A percentile compares a stretch with the other conserved stretches of the same genome.
Conservation (phyloP, 192 early-diverging fungal species). For the Coemansia sp. region DNA sequence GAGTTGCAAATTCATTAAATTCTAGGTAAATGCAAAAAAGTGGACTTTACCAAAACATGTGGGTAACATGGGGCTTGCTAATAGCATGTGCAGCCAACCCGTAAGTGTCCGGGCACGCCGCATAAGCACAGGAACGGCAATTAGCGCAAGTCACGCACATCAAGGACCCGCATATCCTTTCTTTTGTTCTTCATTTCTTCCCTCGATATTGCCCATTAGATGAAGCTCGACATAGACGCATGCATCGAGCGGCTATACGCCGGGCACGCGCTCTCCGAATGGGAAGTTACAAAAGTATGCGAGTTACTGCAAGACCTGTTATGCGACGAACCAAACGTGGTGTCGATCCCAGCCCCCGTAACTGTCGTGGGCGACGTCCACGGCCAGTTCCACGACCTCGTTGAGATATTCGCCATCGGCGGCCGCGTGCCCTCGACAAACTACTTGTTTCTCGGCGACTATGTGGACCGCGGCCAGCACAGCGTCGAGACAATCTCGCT, state of each 20-base stretch:
- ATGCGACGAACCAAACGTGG: constrained; percentile 81
- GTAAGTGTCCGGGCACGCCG: no score
- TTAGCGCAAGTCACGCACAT: no score
- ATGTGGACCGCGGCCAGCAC: constrained; percentile 98
- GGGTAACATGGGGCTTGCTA: no score
- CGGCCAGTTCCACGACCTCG: constrained; percentile 91
- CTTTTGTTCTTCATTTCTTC: background rate
- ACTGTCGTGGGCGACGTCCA: constrained; percentile 93
- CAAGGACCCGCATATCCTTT: no score
- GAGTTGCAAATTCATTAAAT: background rate
- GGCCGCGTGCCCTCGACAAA: constrained; percentile 96
- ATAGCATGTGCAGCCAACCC: no score
- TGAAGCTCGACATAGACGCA: constrained; percentile 76
- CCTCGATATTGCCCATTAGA: constrained; percentile 4
- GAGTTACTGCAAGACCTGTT: constrained; percentile 76
- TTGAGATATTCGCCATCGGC: constrained; percentile 95
- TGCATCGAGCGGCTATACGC: constrained; percentile 76
- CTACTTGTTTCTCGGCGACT: constrained; percentile 99
- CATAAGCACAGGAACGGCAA: no score
- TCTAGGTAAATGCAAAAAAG: no score
- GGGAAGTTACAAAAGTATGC: constrained; percentile 77
- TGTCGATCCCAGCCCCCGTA: constrained; percentile 78
- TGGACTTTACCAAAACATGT: no score
- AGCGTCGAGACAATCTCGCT: constrained; percentile 97
- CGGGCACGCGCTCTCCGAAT: constrained; percentile 72